Evolutionary conservation across 352 stramenopile genomes (phyloP), one percentile per base, ranked within the genome.

Genomic region (Pythium guiyangense): DNA sequence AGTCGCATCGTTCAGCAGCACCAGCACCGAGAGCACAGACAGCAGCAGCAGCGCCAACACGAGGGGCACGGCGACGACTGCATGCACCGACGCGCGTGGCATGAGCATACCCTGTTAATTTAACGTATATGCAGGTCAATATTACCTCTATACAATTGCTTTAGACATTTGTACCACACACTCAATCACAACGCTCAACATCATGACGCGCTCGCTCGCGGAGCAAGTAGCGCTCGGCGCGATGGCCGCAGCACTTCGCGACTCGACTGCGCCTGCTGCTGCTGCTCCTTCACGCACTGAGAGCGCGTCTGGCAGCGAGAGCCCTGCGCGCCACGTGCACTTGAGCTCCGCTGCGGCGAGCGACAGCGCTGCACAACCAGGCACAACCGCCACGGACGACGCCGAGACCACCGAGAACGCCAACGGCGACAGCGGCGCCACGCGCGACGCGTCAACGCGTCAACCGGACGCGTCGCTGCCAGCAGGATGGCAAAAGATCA

Each of bases 401-500:
- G 3, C 22, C 22, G 22, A 22, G 22, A 53, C 58, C 34, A 46
- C 50, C 31, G 61, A 45, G 1, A 42, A 59, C 1, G 14, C 48
- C 34, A 51, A 34, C 17, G 18, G 6, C 12, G 42, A 18, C 43
- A 34, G 52, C 57, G 6, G 56, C 58, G 31, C 18, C 50, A 39
- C 26, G 11, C 12, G 18, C 18, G 39, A 44, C 39, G 5, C 18
- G 18, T 14, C 39, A 44, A 2, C 39, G 15, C 18, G 3, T 6
- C 39, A 27, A 22, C 22, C 22, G 18, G 72, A 84, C 47, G 52
- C 55, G 25, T 62, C 66, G 14, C 61, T 94, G 49, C 84, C 84
- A 31, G 50, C 63, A 45, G 81, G 81, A 14, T 94, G 84, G 84
- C 67, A 76, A 49, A 64, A 68, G 14, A 68, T 92, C 39, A 56